Percentiles rank a stretch among this genome's conserved stretches.
These are phyloP conservation scores for Trichophyton schoenleinii DNA, from an alignment of 2,329 filamentous ascomycete genomes.

Conservation along the genomic window DNA sequence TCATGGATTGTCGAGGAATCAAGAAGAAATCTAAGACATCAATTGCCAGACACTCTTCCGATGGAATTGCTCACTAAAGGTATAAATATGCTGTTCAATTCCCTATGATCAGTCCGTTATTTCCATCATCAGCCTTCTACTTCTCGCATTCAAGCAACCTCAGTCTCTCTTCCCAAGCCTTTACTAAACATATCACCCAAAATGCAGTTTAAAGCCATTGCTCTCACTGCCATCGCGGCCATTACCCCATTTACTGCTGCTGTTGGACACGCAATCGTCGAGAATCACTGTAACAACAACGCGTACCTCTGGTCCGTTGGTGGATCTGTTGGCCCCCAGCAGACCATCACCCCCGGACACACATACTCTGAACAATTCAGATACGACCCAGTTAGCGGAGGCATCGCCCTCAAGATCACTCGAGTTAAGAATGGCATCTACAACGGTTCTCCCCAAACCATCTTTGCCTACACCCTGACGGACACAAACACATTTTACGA, in stretches of 20 bases:
- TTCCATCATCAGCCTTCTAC: background rate
- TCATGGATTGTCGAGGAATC: background rate
- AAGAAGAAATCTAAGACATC: background rate
- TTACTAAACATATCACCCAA: background rate
- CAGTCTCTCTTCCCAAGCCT: background rate
- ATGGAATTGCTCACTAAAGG: background rate
- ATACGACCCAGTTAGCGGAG: slow-evolving; percentile 27
- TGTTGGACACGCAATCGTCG: slow-evolving; percentile 24
- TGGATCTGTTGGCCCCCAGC: slow-evolving; percentile 16
- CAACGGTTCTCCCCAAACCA: slow-evolving; percentile 27
- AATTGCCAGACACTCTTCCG: background rate
- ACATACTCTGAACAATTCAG: slow-evolving; percentile 26
- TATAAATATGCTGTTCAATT: background rate
- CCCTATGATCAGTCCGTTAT: background rate
- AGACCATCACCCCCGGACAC: slow-evolving; percentile 19
- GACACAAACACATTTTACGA: slow-evolving; percentile 30
- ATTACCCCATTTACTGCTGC: slow-evolving; percentile 20
- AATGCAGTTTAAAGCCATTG: slow-evolving; percentile 12
- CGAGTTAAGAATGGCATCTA: slow-evolving; percentile 25
- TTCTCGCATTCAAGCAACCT: background rate
- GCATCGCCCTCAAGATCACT: slow-evolving; percentile 33
- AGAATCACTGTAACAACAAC: slow-evolving; percentile 23
- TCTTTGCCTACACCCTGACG: slow-evolving; percentile 32
- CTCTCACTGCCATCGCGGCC: slow-evolving; percentile 11
- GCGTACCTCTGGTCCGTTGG: slow-evolving; percentile 31